Evolutionary conservation across 148 eudicot species (phyloP).

Genomic region (Rhododendron williamsianum): DNA sequence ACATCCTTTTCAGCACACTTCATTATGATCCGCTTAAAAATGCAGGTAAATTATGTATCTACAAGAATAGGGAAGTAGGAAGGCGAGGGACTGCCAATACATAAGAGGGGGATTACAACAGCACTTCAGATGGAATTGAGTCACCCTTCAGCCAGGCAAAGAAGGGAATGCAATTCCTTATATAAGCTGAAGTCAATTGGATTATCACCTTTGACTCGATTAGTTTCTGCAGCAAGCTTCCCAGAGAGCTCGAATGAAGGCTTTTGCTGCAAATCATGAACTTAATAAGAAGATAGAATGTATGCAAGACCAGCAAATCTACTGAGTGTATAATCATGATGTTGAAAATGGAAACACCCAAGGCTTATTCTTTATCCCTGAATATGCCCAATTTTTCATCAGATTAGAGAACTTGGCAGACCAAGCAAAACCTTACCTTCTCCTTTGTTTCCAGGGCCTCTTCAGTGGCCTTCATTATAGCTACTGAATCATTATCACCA

Average conservation of each 20-base stretch:
- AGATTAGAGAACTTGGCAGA: neutral
- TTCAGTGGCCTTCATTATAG: conserved; percentile 79
- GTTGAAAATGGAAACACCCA: conserved; percentile 4
- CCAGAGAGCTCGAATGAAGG: conserved; percentile 97
- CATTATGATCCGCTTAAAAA: neutral
- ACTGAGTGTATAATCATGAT: neutral
- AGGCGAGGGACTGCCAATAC: neutral
- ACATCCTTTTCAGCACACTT: neutral
- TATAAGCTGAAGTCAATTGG: neutral
- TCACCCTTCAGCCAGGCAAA: neutral
- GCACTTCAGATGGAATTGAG: neutral
- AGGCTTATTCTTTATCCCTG: neutral
- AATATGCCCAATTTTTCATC: neutral
- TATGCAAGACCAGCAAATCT: neutral
- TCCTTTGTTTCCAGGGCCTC: conserved; percentile 67
- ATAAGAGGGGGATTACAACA: neutral
- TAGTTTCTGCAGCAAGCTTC: conserved; percentile 97
- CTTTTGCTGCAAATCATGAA: conserved; percentile 50
- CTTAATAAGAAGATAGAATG: neutral
- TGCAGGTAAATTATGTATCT: neutral
- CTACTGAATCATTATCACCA: conserved; percentile 62
- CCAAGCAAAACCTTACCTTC: conserved; percentile 34
- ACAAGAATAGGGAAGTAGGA: neutral
- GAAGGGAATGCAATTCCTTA: neutral
- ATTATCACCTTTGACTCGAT: conserved; percentile 80